A percentile compares a stretch with the other conserved stretches of the same genome.
Evolutionary conservation across 2,329 filamentous ascomycete genomes (phyloP).

Genomic region (Lachnellula subtilissima): DNA sequence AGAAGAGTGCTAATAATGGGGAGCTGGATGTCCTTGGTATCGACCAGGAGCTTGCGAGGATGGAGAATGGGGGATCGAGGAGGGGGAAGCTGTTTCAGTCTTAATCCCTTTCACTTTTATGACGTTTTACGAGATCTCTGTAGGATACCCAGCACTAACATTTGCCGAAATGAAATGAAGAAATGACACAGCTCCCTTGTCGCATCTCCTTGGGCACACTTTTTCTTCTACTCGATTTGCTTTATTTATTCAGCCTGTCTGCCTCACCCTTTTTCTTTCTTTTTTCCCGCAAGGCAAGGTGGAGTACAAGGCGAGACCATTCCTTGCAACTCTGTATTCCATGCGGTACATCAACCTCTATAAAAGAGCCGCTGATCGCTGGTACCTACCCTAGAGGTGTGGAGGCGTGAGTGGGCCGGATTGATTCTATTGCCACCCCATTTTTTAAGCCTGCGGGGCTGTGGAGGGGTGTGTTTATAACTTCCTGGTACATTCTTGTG

Average conservation of each 20-base stretch:
- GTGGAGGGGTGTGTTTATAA: too few species aligned
- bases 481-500: too few species aligned
- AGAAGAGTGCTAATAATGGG: conserved; percentile 17
- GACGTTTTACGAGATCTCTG: conserved; percentile 6
- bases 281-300: conserved; percentile 61
- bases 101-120: background rate
- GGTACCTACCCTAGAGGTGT: conserved; percentile 23
- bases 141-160: background rate
- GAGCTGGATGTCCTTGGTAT: conserved; percentile 60
- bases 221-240: background rate
- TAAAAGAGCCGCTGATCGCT: conserved; percentile 8
- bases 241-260: background rate
- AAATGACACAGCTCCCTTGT: background rate
- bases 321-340: conserved; percentile 74
- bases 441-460: too few species aligned
- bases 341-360: conserved; percentile 55
- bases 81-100: conserved; percentile 18
- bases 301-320: conserved; percentile 70
- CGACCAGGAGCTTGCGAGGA: conserved; percentile 52
- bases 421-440: too few species aligned
- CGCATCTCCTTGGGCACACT: background rate
- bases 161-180: too few species aligned
- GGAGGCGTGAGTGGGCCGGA: conserved; percentile 10
- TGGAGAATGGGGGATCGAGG: conserved; percentile 38
- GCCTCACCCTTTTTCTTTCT: background rate